Base-by-base conservation (phyloP, 306 rosid genomes). In the Sophora flavescens region DNA sequence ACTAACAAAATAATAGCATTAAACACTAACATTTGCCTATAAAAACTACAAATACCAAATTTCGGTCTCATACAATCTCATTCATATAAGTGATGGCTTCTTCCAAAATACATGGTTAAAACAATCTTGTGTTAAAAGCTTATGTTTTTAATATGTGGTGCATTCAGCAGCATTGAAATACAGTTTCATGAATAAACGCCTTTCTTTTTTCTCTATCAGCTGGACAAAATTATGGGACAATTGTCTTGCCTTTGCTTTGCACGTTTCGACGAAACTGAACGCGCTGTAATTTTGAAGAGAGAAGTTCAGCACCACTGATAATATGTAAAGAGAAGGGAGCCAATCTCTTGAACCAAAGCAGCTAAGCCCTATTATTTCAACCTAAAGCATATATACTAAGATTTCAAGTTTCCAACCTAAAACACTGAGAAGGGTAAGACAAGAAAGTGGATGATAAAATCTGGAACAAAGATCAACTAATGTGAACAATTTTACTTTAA, bases 251-350 rank as follows among this genome's bases (percentile, higher is more conserved):
- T 70, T 93, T 77, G 52, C 96, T 90, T 83, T 92, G 84, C 98
- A 57, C 7, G 7, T 28, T 72, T 95, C 85, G 98, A 81, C 92
- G 98, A 82, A 95, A 95, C 81, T 95, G 98, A 82, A 95, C 98
- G 36, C 98, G 97, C 98, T 95, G 88, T 79, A 88, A 64, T 62
- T 65, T 76, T 15, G 35, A 75, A 66, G 36, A 12, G 33, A 52
- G 45, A 72, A 66, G 3, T 42, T 33, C 35, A 44, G 75, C 64
- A 63, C 16, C 52, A 12, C 10, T 26, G 14, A 56, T 6, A 61
- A 5, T 39, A 50, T 32, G 12, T 3, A n/a, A 56, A 47, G 47
- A 75, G 57, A 74, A 54, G 26, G 17, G 28, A 51, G 13, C 51
- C 11, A 76, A 45, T 18, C 44, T 2, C 36, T 33, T 61, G 17